A percentile compares a stretch with the other conserved stretches of the same genome.
Conservation (phyloP, 2,329 filamentous ascomycete species). For the Fusarium chlamydosporum region DNA sequence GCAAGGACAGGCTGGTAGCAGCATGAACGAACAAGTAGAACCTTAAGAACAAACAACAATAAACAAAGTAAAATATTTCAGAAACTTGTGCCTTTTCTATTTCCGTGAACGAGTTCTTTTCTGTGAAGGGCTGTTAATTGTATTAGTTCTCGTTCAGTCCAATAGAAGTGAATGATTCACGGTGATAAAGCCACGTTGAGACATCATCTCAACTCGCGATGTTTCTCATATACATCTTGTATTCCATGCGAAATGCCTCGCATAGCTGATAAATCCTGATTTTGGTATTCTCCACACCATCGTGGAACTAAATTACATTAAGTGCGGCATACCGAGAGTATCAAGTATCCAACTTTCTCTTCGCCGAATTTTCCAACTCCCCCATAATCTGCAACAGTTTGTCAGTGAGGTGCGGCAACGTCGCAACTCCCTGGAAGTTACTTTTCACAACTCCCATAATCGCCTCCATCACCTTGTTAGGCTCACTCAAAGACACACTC, state of each 20-base stretch:
- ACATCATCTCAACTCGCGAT: no score
- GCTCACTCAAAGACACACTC: constrained; percentile 28
- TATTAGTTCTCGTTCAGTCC: no score
- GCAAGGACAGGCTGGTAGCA: not conserved
- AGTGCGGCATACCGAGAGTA: not conserved
- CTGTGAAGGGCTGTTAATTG: no score
- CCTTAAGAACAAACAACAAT: not conserved
- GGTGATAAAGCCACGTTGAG: no score
- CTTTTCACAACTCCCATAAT: constrained; percentile 24
- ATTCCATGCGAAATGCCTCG: not conserved
- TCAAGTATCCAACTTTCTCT: constrained; percentile 35
- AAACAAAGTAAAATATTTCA: constrained; percentile 22
- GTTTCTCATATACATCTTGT: no score
- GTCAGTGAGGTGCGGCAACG: constrained; percentile 30
- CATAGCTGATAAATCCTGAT: not conserved
- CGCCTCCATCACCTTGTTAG: constrained; percentile 34
- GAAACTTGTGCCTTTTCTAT: rapidly evolving
- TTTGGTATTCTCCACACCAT: not conserved
- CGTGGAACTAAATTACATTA: not conserved
- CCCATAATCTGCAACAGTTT: constrained; percentile 41
- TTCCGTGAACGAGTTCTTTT: not conserved
- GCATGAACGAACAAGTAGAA: not conserved
- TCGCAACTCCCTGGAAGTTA: constrained; percentile 24
- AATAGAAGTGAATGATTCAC: no score
- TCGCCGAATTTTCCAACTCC: constrained; percentile 37